phyloP scores from a whole-genome alignment of 2,329 filamentous ascomycete genomes.

The Pseudogymnoascus sp. region DNA sequence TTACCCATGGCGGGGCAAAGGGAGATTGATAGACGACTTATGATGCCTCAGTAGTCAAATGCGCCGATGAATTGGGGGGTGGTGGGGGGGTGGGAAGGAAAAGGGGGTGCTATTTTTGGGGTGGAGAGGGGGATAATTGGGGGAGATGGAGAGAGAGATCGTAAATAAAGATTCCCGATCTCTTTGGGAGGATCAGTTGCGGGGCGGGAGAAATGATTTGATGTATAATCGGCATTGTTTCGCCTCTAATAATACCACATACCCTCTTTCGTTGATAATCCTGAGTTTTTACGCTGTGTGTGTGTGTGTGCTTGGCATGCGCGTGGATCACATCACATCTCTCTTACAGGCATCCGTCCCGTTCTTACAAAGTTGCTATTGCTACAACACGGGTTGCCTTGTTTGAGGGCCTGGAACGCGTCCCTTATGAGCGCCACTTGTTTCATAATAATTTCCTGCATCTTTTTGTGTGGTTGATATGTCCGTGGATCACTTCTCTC shows the following conservation, averaged over 20 bases:
- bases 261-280: background rate
- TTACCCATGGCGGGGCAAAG: background rate
- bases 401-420: too few relatives aligned
- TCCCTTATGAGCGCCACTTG: background rate
- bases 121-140: background rate
- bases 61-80: background rate
- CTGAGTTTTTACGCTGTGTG: background rate
- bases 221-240: conserved; percentile 9
- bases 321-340: background rate
- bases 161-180: conserved; percentile 8
- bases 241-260: conserved; percentile 8
- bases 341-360: background rate
- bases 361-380: background rate
- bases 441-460: background rate
- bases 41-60: background rate
- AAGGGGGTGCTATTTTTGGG: background rate
- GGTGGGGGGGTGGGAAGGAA: background rate
- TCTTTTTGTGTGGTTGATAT: too few relatives aligned
- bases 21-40: background rate
- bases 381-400: too few relatives aligned
- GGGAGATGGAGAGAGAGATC: background rate
- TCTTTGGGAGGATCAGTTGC: background rate
- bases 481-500: too few relatives aligned
- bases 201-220: conserved; percentile 2
- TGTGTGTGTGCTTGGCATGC: background rate